phyloP scores from a whole-genome alignment of 148 eudicot genomes.

The Diospyros kaki region DNA sequence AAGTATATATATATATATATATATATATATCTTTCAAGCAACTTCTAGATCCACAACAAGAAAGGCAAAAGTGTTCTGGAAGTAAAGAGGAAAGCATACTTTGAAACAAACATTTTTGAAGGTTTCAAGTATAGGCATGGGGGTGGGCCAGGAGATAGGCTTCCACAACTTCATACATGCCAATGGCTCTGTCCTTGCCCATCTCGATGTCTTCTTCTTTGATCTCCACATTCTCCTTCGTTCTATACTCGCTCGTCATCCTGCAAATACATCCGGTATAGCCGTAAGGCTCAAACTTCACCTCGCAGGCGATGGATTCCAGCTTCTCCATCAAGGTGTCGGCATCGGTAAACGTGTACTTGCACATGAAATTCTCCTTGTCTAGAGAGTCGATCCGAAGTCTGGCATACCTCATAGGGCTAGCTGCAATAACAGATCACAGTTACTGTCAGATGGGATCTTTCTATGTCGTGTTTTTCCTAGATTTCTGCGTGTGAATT shows the following conservation, averaged over 20 bases:
- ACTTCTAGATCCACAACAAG: neutral
- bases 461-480: too few species aligned
- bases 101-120: neutral
- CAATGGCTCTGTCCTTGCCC: conserved; percentile 24
- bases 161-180: conserved; percentile 27
- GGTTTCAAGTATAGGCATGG: conserved; percentile 17
- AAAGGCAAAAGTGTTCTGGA: neutral
- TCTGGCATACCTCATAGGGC: conserved; percentile 14
- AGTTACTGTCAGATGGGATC: too few species aligned
- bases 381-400: conserved; percentile 12
- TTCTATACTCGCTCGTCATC: conserved; percentile 11
- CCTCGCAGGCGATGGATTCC: conserved; percentile 9
- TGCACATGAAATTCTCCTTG: conserved; percentile 10
- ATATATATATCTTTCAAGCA: neutral
- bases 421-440: conserved; percentile 13
- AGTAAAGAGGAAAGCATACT: neutral
- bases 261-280: conserved; percentile 12
- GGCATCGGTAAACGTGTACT: conserved; percentile 13
- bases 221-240: conserved; percentile 11
- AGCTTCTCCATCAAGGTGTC: conserved; percentile 11
- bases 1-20: too few species aligned
- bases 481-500: too few species aligned
- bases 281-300: conserved; percentile 16
- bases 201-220: conserved; percentile 17
- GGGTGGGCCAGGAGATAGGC: conserved; percentile 29